Percentiles rank a stretch among this genome's conserved stretches.
These are phyloP conservation scores for Chlamydomonas schloesseri DNA, from an alignment of 139 green algal genomes.

Conservation along the genomic window DNA sequence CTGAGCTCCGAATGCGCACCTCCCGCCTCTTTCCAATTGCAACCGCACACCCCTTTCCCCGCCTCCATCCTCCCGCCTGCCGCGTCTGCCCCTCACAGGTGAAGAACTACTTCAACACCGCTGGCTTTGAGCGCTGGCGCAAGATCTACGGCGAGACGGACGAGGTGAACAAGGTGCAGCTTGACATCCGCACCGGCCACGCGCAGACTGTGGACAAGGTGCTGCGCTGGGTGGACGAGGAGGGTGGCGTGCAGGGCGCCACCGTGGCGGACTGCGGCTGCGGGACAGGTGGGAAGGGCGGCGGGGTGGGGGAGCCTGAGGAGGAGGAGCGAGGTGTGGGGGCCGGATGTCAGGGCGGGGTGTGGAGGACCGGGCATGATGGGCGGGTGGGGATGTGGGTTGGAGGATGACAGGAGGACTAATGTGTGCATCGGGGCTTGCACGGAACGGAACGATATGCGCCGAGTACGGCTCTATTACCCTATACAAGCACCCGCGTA, in stretches of 20 bases:
- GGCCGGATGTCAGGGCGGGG: not conserved
- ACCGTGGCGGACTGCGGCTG: conserved; percentile 94
- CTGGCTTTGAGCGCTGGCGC: conserved; percentile 95
- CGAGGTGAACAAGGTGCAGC: conserved; percentile 98
- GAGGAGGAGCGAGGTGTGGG: not conserved
- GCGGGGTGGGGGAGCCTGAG: no score
- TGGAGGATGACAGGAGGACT: no score
- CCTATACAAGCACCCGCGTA: no score
- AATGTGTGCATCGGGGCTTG: no score
- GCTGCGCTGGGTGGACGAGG: conserved; percentile 87
- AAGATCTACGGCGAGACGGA: conserved; percentile 99
- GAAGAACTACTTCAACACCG: conserved; percentile 96
- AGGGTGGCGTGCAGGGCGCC: conserved; percentile 82
- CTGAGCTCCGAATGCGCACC: no score
- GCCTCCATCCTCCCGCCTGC: not conserved
- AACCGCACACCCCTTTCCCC: not conserved
- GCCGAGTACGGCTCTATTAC: no score
- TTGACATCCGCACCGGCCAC: conserved; percentile 95
- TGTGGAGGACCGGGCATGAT: no score
- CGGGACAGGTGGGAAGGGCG: conserved; percentile 80
- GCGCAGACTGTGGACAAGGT: conserved; percentile 98
- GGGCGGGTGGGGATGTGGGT: no score
- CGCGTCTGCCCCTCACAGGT: conserved; percentile 55
- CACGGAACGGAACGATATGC: no score
- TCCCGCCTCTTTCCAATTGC: no score